Conservation (phyloP, 2,329 filamentous ascomycete genomes). For the Apiospora marii region DNA sequence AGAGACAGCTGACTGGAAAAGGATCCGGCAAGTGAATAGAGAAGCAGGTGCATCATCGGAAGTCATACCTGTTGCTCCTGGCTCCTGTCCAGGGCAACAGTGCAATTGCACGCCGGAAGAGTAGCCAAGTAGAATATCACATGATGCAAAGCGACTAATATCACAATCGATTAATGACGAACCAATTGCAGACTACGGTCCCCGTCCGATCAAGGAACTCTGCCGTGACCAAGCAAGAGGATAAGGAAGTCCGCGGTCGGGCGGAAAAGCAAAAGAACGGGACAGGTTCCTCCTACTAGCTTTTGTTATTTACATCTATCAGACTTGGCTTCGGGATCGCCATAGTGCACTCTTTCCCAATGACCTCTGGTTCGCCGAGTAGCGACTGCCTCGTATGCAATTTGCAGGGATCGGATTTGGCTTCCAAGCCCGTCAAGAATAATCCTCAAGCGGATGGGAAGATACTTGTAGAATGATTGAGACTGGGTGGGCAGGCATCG, state of each 20-base stretch:
- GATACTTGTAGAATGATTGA: background rate
- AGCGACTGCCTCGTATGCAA: constrained; percentile 16
- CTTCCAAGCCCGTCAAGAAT: background rate
- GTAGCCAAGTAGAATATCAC: background rate
- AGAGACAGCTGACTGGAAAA: background rate
- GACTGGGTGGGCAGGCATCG: background rate
- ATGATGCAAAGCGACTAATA: constrained; percentile 3
- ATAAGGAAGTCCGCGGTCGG: constrained; percentile 2
- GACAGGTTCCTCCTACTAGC: background rate
- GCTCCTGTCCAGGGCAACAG: background rate
- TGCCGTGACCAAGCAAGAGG: background rate
- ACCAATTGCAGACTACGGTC: constrained; percentile 11
- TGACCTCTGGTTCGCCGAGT: constrained; percentile 12
- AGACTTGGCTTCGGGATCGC: constrained; percentile 6
- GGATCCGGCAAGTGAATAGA: background rate
- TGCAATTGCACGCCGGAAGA: background rate
- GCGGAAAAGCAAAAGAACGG: constrained; percentile 10
- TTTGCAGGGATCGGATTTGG: constrained; percentile 21
- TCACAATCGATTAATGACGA: constrained; percentile 24
- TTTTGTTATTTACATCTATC: background rate
- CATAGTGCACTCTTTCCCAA: background rate
- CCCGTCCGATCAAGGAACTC: constrained; percentile 11
- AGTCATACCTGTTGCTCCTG: background rate
- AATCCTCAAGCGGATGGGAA: background rate
- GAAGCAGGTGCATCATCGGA: background rate